phyloP scores from a whole-genome alignment of 2,329 filamentous ascomycete species.

The Pseudogymnoascus sp. region DNA sequence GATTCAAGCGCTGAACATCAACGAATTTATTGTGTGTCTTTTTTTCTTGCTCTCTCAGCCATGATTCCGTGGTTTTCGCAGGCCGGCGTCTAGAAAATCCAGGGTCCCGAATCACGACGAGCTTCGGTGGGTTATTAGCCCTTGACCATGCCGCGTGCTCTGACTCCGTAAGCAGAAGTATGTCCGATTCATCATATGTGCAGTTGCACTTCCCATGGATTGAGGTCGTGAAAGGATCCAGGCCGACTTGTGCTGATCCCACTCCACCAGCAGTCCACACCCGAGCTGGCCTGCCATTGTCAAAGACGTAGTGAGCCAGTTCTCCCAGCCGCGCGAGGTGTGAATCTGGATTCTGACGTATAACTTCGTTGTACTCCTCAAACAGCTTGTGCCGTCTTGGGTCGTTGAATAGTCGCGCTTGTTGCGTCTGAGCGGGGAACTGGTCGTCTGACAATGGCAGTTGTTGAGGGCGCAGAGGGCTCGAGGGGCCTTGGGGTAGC shows the following conservation, averaged over 20 bases:
- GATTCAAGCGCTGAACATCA: neutral
- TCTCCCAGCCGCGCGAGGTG: neutral
- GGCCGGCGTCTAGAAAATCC: neutral
- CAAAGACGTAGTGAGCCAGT: neutral
- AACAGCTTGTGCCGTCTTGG: slow-evolving; percentile 3
- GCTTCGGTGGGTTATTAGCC: slow-evolving; percentile 3
- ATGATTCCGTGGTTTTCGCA: neutral
- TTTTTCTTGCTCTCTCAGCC: slow-evolving; percentile 3
- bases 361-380: neutral
- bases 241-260: neutral
- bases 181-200: slow-evolving; percentile 7
- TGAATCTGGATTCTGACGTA: neutral
- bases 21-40: neutral
- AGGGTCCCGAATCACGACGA: slow-evolving; percentile 7
- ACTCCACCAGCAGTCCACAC: slow-evolving; percentile 8
- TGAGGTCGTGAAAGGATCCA: neutral
- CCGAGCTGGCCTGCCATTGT: slow-evolving; percentile 8
- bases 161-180: slow-evolving; percentile 8
- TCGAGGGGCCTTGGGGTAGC: neutral
- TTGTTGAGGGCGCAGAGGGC: neutral
- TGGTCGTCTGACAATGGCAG: neutral
- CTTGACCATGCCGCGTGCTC: slow-evolving; percentile 6
- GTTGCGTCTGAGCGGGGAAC: neutral
- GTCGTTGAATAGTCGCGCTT: neutral
- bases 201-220: neutral